Evolutionary conservation across 352 stramenopile genomes (phyloP).

Genomic region (Bremia lactucae): DNA sequence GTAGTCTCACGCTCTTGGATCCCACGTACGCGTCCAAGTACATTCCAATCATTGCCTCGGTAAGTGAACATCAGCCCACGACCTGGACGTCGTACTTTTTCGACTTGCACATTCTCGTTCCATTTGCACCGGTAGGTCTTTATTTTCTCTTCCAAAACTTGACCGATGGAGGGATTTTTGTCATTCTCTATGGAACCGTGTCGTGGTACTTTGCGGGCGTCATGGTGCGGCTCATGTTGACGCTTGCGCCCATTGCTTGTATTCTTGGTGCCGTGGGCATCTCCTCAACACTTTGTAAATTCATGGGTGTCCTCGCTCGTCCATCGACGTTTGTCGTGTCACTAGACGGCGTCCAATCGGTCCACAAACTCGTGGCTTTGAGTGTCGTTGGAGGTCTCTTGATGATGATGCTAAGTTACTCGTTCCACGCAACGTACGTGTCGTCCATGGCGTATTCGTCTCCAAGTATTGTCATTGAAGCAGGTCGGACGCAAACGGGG

Average conservation of each 20-base stretch:
- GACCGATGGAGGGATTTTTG: slow-evolving; percentile 85
- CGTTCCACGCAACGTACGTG: slow-evolving; percentile 83
- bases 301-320: slow-evolving; percentile 56
- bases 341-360: slow-evolving; percentile 49
- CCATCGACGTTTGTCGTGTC: slow-evolving; percentile 38
- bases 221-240: slow-evolving; percentile 90
- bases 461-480: slow-evolving; percentile 88
- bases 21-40: slow-evolving; percentile 90
- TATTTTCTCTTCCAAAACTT: slow-evolving; percentile 86
- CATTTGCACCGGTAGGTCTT: slow-evolving; percentile 85
- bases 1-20: slow-evolving; percentile 85
- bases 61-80: slow-evolving; percentile 90
- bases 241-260: slow-evolving; percentile 86
- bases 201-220: slow-evolving; percentile 89
- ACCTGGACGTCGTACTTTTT: slow-evolving; percentile 92
- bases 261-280: slow-evolving; percentile 84
- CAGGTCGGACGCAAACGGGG: slow-evolving; percentile 52
- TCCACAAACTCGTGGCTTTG: slow-evolving; percentile 46
- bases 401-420: slow-evolving; percentile 79
- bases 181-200: slow-evolving; percentile 89
- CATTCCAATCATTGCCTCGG: slow-evolving; percentile 90
- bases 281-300: slow-evolving; percentile 67
- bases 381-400: slow-evolving; percentile 50
- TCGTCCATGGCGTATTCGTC: slow-evolving; percentile 87
- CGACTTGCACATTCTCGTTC: slow-evolving; percentile 86